Percentiles rank a stretch among this genome's conserved stretches.
These are phyloP conservation scores for Backusella parvicylindrica DNA, from an alignment of 192 early-diverging fungal genomes.

Conservation along the genomic window DNA sequence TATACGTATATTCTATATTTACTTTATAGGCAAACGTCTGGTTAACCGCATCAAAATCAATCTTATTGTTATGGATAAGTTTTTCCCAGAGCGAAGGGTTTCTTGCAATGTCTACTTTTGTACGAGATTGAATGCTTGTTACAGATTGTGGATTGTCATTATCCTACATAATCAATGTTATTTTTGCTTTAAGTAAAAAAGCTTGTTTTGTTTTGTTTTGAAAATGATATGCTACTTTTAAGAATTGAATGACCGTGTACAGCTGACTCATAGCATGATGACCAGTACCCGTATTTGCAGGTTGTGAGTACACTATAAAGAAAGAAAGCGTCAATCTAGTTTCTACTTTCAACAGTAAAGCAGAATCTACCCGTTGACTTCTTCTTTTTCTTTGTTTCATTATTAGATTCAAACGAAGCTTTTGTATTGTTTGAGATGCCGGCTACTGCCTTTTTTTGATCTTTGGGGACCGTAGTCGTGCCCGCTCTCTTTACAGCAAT, in stretches of 20 bases:
- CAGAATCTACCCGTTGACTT: constrained; percentile 10
- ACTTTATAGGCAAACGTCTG: constrained; percentile 71
- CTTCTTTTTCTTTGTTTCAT: constrained; percentile 22
- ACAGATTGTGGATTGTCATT: constrained; percentile 56
- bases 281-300: constrained; percentile 49
- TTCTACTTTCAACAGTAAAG: background rate
- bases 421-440: constrained; percentile 23
- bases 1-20: background rate
- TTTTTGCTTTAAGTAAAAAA: background rate
- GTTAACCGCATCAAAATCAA: constrained; percentile 51
- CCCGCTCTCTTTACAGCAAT: constrained; percentile 27
- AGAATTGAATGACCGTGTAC: constrained; percentile 50
- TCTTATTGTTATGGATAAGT: constrained; percentile 60
- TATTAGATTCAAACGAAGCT: constrained; percentile 21
- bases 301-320: constrained; percentile 47
- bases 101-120: constrained; percentile 52
- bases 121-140: constrained; percentile 53
- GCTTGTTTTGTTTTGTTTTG: background rate
- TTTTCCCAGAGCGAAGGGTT: constrained; percentile 53
- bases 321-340: background rate
- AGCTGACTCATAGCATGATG: constrained; percentile 52
- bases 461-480: background rate
- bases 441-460: background rate
- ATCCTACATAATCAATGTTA: constrained; percentile 13
- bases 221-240: constrained; percentile 38